These are phyloP conservation scores for Ilex aquifolium DNA, from an alignment of 257 asterid genomes.

Conservation along the genomic window DNA sequence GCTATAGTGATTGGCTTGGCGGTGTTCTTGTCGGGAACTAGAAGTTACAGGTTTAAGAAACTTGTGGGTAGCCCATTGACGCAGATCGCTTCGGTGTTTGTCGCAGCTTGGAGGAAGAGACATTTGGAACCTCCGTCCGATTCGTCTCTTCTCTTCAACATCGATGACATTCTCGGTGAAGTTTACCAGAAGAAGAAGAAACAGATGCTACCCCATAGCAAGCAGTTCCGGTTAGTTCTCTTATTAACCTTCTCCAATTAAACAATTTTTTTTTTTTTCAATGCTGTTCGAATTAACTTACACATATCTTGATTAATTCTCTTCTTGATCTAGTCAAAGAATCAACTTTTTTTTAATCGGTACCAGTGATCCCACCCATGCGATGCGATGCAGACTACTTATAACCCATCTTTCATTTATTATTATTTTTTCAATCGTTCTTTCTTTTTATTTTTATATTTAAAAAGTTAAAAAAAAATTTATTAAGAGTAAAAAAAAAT, in stretches of 20 bases:
- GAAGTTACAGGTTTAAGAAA: constrained; percentile 68
- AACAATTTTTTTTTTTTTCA: not conserved
- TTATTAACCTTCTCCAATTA: not conserved
- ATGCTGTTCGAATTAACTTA: too few relatives aligned
- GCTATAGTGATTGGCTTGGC: constrained; percentile 47
- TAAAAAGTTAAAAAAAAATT: too few relatives aligned
- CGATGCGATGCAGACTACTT: too few relatives aligned
- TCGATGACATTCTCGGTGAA: constrained; percentile 32
- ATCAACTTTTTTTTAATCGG: too few relatives aligned
- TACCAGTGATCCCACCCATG: too few relatives aligned
- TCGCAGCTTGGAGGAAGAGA: constrained; percentile 66
- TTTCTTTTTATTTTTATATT: too few relatives aligned
- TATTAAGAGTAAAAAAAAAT: too few relatives aligned
- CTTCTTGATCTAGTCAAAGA: too few relatives aligned
- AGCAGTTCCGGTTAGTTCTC: constrained; percentile 57
- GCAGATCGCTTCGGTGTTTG: constrained; percentile 59
- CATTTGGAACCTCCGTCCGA: constrained; percentile 49
- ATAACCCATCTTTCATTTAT: too few relatives aligned
- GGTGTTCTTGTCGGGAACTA: constrained; percentile 55
- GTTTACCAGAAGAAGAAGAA: constrained; percentile 30
- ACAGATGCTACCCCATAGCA: constrained; percentile 63
- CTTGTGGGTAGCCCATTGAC: constrained; percentile 76
- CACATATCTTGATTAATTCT: too few relatives aligned
- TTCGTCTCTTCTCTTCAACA: constrained; percentile 34
- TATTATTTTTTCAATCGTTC: too few relatives aligned